Evolutionary conservation across 805 yeast species (phyloP).

Genomic region (Metschnikowia cubensis): DNA sequence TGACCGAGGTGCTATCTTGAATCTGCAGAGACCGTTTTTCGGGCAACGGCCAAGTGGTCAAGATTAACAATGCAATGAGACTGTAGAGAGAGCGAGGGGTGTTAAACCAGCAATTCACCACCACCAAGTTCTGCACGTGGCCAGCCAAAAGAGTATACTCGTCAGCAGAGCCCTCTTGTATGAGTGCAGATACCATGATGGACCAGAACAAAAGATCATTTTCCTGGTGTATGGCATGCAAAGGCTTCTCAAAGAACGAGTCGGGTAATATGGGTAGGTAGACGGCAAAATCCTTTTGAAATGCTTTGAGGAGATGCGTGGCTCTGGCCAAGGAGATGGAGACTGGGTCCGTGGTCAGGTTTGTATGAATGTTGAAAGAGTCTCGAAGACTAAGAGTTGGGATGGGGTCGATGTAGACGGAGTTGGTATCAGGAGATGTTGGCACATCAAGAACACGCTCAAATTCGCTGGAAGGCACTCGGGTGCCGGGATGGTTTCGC

Average conservation of each 20-base stretch:
- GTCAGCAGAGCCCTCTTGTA: constrained; percentile 20
- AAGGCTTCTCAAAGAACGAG: constrained; percentile 11
- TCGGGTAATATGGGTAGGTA: constrained; percentile 16
- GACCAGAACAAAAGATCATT: constrained; percentile 41
- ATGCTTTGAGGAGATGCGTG: constrained; percentile 7
- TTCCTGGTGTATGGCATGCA: constrained; percentile 20
- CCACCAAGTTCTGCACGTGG: constrained; percentile 37
- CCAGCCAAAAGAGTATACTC: constrained; percentile 25
- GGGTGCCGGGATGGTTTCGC: not conserved
- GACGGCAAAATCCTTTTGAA: constrained; percentile 8
- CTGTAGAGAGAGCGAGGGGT: constrained; percentile 44
- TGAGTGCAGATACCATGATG: constrained; percentile 32
- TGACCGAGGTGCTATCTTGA: constrained; percentile 32
- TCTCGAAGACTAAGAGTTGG: constrained; percentile 14
- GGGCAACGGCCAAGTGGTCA: constrained; percentile 46
- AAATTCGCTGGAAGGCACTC: not conserved
- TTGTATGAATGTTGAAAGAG: constrained; percentile 15
- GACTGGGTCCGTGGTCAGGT: constrained; percentile 11
- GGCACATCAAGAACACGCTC: constrained; percentile 4
- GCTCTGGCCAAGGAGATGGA: constrained; percentile 12
- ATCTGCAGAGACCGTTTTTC: constrained; percentile 20
- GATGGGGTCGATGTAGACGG: constrained; percentile 16
- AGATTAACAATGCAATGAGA: constrained; percentile 35
- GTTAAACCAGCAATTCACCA: constrained; percentile 39
- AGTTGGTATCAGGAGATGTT: not conserved